Conservation (phyloP, 2,329 filamentous ascomycete species). For the Diaporthe capsici region DNA sequence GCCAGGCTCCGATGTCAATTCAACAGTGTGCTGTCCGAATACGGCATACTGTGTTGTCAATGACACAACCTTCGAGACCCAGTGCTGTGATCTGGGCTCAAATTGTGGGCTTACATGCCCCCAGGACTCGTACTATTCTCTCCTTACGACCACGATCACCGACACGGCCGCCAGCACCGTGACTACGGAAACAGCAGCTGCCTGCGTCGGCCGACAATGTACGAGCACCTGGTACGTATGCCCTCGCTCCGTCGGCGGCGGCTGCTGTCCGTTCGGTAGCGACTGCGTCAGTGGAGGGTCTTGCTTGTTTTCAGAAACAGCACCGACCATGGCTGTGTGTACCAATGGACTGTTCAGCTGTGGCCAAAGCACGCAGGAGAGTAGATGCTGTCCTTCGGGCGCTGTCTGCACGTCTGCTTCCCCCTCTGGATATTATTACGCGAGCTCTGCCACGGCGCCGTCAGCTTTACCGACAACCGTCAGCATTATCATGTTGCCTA, state of each 20-base stretch:
- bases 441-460: neutral
- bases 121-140: neutral
- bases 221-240: neutral
- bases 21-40: neutral
- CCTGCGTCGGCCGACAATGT: neutral
- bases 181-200: neutral
- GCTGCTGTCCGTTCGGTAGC: neutral
- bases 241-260: neutral
- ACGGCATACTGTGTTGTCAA: neutral
- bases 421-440: neutral
- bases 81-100: slow-evolving; percentile 16
- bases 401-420: neutral
- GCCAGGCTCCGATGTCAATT: slow-evolving; percentile 13
- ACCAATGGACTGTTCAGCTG: neutral
- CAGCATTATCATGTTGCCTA: neutral
- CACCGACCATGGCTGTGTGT: neutral
- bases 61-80: neutral
- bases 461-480: neutral
- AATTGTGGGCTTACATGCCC: neutral
- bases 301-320: neutral
- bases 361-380: neutral
- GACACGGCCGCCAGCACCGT: neutral
- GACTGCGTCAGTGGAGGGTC: neutral
- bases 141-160: neutral
- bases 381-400: neutral